Conservation (phyloP, 805 yeast species). For the Saturnispora mendoncae region DNA sequence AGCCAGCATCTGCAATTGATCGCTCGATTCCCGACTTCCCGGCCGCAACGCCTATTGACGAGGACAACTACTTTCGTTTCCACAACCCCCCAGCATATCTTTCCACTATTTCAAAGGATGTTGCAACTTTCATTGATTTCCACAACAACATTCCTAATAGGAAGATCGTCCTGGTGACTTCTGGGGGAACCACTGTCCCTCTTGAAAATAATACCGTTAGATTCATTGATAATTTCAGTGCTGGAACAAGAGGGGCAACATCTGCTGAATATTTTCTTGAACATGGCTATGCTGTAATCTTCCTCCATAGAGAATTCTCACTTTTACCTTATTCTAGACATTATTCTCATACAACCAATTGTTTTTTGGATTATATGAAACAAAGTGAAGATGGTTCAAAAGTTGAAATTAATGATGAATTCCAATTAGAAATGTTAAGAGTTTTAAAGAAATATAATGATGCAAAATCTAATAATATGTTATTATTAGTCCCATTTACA, state of each 20-base stretch:
- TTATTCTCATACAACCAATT: constrained; percentile 73
- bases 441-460: constrained; percentile 47
- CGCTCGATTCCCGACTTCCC: constrained; percentile 68
- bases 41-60: constrained; percentile 64
- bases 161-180: constrained; percentile 73
- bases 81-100: constrained; percentile 72
- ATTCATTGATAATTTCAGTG: constrained; percentile 92
- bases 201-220: constrained; percentile 94
- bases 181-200: constrained; percentile 98
- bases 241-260: constrained; percentile 97
- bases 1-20: constrained; percentile 67
- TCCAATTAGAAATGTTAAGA: constrained; percentile 49
- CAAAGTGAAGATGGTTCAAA: constrained; percentile 37
- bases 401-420: constrained; percentile 53
- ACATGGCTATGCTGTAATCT: constrained; percentile 84
- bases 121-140: constrained; percentile 49
- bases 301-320: constrained; percentile 86
- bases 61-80: constrained; percentile 62
- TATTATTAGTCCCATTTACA: constrained; percentile 79
- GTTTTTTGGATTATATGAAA: constrained; percentile 75
- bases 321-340: constrained; percentile 88
- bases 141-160: constrained; percentile 36
- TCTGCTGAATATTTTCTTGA: constrained; percentile 87
- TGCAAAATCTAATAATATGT: constrained; percentile 41
- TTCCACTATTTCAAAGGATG: constrained; percentile 47